These are phyloP conservation scores for Lactifluus hygrophoroides DNA, from an alignment of 768 basidiomycete genomes.

Conservation along the genomic window DNA sequence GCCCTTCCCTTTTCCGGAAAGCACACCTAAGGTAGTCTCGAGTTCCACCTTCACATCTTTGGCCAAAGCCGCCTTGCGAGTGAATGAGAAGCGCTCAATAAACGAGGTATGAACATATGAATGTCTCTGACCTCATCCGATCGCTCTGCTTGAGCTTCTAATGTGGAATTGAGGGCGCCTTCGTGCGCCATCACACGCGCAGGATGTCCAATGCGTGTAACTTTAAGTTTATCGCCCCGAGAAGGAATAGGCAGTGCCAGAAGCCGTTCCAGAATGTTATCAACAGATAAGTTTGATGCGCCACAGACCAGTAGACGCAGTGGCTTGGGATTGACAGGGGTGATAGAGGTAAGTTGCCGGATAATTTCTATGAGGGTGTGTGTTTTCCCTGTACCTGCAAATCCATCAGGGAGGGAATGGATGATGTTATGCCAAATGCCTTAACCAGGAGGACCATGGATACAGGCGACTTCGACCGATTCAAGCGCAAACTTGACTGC, in stretches of 20 bases:
- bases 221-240: slow-evolving; percentile 45
- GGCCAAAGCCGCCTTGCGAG: slow-evolving; percentile 59
- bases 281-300: slow-evolving; percentile 89
- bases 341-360: slow-evolving; percentile 58
- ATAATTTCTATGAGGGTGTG: slow-evolving; percentile 93
- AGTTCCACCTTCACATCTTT: slow-evolving; percentile 88
- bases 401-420: neutral
- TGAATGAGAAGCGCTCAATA: neutral
- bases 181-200: slow-evolving; percentile 79
- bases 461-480: slow-evolving; percentile 77
- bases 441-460: slow-evolving; percentile 93
- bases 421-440: neutral
- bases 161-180: slow-evolving; percentile 55
- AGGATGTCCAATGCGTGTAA: slow-evolving; percentile 92
- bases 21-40: slow-evolving; percentile 50
- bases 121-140: slow-evolving; percentile 51
- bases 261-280: slow-evolving; percentile 89
- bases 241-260: slow-evolving; percentile 47
- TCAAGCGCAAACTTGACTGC: slow-evolving; percentile 80
- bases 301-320: slow-evolving; percentile 79
- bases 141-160: slow-evolving; percentile 63
- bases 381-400: slow-evolving; percentile 83
- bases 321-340: slow-evolving; percentile 40
- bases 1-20: slow-evolving; percentile 69
- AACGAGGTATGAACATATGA: neutral